Evolutionary conservation across 2,329 filamentous ascomycete genomes (phyloP).

Genomic region (Trichophaea hybrida): DNA sequence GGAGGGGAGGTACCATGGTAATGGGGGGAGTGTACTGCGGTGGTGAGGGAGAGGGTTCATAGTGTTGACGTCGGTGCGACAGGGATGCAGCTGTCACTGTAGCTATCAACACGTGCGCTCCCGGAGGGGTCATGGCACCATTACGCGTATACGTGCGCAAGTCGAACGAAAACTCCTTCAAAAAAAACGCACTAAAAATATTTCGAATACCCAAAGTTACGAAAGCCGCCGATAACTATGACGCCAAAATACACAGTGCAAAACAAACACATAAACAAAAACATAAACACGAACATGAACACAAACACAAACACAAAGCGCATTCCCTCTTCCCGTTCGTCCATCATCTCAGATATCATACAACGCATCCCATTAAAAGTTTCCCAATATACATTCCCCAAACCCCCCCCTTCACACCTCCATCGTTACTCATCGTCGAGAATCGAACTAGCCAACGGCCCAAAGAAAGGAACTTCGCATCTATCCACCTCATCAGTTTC

Average conservation of each 20-base stretch:
- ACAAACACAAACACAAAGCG: slow-evolving; percentile 12
- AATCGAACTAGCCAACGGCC: slow-evolving; percentile 70
- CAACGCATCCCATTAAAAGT: not conserved
- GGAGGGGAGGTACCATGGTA: not conserved
- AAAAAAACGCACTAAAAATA: too few relatives aligned
- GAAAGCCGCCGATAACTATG: not conserved
- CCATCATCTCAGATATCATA: not conserved
- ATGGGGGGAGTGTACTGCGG: not conserved
- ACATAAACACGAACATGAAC: too few relatives aligned
- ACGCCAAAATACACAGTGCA: not conserved
- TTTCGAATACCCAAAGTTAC: too few relatives aligned
- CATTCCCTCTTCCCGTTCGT: slow-evolving; percentile 7
- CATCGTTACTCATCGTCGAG: slow-evolving; percentile 62
- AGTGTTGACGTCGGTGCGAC: not conserved
- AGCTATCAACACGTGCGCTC: too few relatives aligned
- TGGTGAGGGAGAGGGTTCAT: not conserved
- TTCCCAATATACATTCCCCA: not conserved
- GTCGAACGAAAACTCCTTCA: too few relatives aligned
- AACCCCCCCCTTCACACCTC: not conserved
- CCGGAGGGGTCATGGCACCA: too few relatives aligned
- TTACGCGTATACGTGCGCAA: too few relatives aligned
- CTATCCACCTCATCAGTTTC: slow-evolving; percentile 32
- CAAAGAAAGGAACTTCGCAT: slow-evolving; percentile 79
- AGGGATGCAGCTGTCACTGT: too few relatives aligned
- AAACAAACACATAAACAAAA: not conserved